Conservation (phyloP, 768 basidiomycete genomes). For the Boletus edulis region DNA sequence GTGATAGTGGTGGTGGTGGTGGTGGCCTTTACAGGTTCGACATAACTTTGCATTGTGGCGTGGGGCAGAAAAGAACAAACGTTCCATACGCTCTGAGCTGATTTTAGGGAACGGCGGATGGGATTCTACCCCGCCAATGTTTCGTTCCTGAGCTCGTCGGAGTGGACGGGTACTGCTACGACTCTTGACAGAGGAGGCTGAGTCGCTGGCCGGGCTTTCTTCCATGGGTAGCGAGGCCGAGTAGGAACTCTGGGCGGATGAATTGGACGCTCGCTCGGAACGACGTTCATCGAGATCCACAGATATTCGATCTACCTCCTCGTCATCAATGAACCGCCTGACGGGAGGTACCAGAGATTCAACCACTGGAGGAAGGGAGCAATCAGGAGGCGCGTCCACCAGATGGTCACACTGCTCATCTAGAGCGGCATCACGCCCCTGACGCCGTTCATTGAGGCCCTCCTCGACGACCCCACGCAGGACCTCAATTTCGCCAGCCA, state of each 20-base stretch:
- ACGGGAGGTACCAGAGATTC: constrained; percentile 8
- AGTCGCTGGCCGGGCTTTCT: neutral
- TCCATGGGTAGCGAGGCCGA: constrained; percentile 4
- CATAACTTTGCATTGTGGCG: constrained; percentile 73
- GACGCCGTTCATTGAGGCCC: constrained; percentile 71
- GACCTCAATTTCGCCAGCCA: constrained; percentile 83
- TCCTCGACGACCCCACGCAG: constrained; percentile 86
- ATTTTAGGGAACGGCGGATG: constrained; percentile 76
- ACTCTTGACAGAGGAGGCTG: neutral
- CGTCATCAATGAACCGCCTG: constrained; percentile 48
- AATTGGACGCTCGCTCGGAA: constrained; percentile 43
- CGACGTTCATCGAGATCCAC: constrained; percentile 67
- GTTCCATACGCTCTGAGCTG: constrained; percentile 72
- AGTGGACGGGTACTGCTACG: neutral
- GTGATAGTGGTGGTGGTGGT: constrained; percentile 41
- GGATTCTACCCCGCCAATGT: constrained; percentile 26
- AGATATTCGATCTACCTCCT: constrained; percentile 61
- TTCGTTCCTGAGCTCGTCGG: constrained; percentile 1
- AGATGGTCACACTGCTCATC: constrained; percentile 3
- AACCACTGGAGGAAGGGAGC: neutral
- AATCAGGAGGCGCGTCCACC: neutral
- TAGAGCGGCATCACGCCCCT: constrained; percentile 42
- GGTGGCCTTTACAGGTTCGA: constrained; percentile 53
- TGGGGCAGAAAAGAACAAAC: constrained; percentile 77
- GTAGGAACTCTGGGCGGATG: constrained; percentile 20